Evolutionary conservation across 176 grass and related monocot genomes (phyloP).

Genomic region (Triticum urartu): DNA sequence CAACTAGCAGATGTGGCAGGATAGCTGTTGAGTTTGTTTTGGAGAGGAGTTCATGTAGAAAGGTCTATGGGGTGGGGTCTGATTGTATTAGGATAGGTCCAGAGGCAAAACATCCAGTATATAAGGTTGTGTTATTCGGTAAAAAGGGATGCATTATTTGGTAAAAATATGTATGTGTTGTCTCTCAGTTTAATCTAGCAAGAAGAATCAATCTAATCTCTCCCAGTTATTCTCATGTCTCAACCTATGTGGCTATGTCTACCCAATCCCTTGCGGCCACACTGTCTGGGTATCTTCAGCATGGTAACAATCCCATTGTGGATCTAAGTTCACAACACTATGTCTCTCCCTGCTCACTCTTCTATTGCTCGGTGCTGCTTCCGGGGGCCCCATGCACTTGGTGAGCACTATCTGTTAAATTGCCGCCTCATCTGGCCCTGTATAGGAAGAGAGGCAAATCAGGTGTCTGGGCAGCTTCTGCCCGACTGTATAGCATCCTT

Average conservation of each 20-base stretch:
- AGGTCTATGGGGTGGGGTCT: not conserved
- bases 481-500: not conserved
- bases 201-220: not conserved
- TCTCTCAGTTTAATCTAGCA: not conserved
- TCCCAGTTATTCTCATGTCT: not conserved
- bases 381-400: not conserved
- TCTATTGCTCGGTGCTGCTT: not conserved
- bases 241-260: not conserved
- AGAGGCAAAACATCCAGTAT: not conserved
- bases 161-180: not conserved
- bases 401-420: not conserved
- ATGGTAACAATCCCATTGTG: not conserved
- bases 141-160: not conserved
- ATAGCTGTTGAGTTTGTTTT: not conserved
- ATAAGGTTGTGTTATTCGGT: not conserved
- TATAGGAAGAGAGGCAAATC: not conserved
- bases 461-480: not conserved
- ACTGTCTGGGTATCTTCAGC: not conserved
- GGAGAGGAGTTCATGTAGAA: not conserved
- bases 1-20: not conserved
- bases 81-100: not conserved
- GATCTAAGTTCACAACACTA: not conserved
- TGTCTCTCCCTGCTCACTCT: not conserved
- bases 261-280: not conserved
- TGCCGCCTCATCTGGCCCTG: not conserved